Conservation (phyloP, 2,329 filamentous ascomycete genomes). For the Apiospora aurea region DNA sequence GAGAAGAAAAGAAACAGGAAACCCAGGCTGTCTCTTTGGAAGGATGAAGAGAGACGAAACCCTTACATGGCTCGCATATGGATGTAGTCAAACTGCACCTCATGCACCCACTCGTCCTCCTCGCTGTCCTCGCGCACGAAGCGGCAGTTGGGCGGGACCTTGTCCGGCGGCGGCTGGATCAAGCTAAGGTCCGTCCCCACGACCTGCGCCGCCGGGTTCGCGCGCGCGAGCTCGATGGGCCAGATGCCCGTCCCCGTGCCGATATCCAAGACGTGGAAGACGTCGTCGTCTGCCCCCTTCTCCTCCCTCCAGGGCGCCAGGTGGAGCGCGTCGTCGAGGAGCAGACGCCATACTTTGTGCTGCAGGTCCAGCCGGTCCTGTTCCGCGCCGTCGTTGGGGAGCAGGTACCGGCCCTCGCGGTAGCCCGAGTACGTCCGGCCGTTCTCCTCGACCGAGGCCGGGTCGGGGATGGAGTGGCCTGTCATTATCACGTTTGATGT, state of each 20-base stretch:
- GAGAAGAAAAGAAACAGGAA: no score
- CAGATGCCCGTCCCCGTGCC: slow-evolving; percentile 20
- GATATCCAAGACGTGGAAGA: not conserved
- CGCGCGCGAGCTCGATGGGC: not conserved
- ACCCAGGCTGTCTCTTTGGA: no score
- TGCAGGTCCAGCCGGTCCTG: slow-evolving; percentile 13
- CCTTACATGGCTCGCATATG: slow-evolving; percentile 14
- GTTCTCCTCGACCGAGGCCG: slow-evolving; percentile 13
- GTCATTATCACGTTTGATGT: not conserved
- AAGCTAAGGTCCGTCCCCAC: slow-evolving; percentile 20
- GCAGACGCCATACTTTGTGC: not conserved
- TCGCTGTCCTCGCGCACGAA: slow-evolving; percentile 23
- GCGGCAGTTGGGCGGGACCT: slow-evolving; percentile 4
- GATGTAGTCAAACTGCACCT: slow-evolving; percentile 4
- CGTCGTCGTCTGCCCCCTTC: not conserved
- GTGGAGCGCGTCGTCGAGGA: not conserved
- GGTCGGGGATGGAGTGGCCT: not conserved
- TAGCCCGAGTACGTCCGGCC: slow-evolving; percentile 22
- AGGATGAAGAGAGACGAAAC: no score
- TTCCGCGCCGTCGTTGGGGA: slow-evolving; percentile 15
- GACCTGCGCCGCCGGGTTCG: not conserved
- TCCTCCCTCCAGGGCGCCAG: not conserved
- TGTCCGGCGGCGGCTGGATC: slow-evolving; percentile 8
- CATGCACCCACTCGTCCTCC: slow-evolving; percentile 19
- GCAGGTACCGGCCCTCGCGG: not conserved